Conservation (phyloP, 2,329 filamentous ascomycete species). For the Aplosporella prunicola region DNA sequence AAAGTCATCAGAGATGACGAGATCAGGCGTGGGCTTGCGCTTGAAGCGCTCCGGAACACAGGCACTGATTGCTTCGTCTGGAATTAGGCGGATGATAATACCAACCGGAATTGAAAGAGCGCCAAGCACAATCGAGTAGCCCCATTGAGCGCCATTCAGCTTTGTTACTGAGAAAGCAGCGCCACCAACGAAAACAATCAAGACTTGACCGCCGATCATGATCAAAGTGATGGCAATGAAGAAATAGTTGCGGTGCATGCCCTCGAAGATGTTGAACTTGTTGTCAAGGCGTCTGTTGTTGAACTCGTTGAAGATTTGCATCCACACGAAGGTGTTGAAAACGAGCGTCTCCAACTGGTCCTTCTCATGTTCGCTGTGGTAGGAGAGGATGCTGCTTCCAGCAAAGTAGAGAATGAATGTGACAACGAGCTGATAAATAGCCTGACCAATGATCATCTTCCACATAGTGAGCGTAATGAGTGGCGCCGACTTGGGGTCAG, state of each 20-base stretch:
- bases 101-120: constrained; percentile 79
- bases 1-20: constrained; percentile 36
- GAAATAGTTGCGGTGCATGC: constrained; percentile 74
- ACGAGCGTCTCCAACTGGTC: constrained; percentile 64
- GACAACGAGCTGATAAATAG: constrained; percentile 70
- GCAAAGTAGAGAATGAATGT: constrained; percentile 63
- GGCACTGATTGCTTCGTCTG: constrained; percentile 53
- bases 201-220: constrained; percentile 80
- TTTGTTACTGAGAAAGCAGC: constrained; percentile 65
- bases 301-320: constrained; percentile 98
- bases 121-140: constrained; percentile 73
- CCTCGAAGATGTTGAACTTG: constrained; percentile 90
- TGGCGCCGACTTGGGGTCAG: constrained; percentile 66
- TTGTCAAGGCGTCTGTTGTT: constrained; percentile 96
- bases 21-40: constrained; percentile 32
- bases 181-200: constrained; percentile 84
- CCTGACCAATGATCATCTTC: constrained; percentile 66
- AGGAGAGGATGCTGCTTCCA: constrained; percentile 50
- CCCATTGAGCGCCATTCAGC: constrained; percentile 73
- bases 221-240: constrained; percentile 77
- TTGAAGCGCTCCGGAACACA: constrained; percentile 35
- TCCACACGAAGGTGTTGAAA: constrained; percentile 98
- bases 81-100: constrained; percentile 69
- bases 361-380: constrained; percentile 38
- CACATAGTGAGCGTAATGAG: constrained; percentile 77